Conservation (phyloP, 805 yeast genomes). For the Wickerhamiella kurtzmanii region DNA sequence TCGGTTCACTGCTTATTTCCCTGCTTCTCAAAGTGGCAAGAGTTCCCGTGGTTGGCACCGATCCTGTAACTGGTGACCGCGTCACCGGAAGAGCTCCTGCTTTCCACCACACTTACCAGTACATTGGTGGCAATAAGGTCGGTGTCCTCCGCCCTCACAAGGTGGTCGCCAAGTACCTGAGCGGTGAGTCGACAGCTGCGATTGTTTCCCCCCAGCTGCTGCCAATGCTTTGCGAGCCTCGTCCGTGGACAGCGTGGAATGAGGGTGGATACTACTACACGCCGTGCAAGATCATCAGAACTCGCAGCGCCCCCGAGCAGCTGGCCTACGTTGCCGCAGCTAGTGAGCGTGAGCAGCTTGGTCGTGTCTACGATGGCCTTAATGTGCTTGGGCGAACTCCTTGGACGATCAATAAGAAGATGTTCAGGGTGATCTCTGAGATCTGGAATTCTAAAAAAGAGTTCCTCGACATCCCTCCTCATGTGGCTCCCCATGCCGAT, state of each 20-base stretch:
- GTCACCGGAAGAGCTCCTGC: constrained; percentile 80
- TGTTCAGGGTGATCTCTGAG: constrained; percentile 55
- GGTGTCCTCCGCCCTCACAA: constrained; percentile 74
- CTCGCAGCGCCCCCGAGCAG: constrained; percentile 80
- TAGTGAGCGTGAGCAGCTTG: constrained; percentile 50
- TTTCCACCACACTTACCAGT: constrained; percentile 77
- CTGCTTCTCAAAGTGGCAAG: constrained; percentile 69
- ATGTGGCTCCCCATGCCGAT: constrained; percentile 25
- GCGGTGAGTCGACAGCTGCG: constrained; percentile 52
- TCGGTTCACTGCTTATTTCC: constrained; percentile 71
- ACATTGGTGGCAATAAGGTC: constrained; percentile 57
- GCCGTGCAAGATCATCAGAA: constrained; percentile 52
- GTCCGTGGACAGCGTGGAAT: constrained; percentile 71
- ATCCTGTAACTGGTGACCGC: constrained; percentile 58
- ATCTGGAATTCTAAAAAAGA: constrained; percentile 80
- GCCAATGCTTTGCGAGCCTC: constrained; percentile 89
- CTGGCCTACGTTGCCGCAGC: constrained; percentile 80
- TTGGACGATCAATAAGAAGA: constrained; percentile 75
- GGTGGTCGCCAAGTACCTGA: constrained; percentile 48
- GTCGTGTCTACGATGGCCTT: constrained; percentile 60
- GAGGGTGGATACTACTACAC: constrained; percentile 75
- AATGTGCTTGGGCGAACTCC: constrained; percentile 77
- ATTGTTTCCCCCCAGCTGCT: constrained; percentile 69
- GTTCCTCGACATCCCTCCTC: constrained; percentile 61
- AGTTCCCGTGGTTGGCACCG: constrained; percentile 63